A percentile compares a stretch with the other conserved stretches of the same genome.
Conservation (phyloP, 1,139 yeast species). For the Casaregolazyma lundiana region DNA sequence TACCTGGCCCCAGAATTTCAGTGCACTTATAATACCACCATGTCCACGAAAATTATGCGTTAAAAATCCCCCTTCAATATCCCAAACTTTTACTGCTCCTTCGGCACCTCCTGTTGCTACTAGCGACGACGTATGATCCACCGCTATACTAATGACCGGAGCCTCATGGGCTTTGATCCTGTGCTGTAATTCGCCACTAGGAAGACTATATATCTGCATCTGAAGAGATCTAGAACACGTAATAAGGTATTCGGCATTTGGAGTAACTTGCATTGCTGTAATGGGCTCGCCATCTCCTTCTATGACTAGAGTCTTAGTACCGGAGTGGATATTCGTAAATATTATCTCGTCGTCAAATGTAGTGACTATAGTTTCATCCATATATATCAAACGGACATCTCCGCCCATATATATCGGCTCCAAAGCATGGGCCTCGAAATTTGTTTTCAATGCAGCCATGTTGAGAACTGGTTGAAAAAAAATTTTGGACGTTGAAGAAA, state of each 20-base stretch:
- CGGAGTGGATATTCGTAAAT: slow-evolving; percentile 58
- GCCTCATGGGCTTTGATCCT: slow-evolving; percentile 51
- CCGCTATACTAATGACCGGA: slow-evolving; percentile 74
- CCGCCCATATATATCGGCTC: slow-evolving; percentile 86
- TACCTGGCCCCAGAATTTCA: slow-evolving; percentile 57
- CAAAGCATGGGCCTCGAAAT: slow-evolving; percentile 45
- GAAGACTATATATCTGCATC: slow-evolving; percentile 57
- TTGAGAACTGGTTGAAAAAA: neutral
- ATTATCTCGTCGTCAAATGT: slow-evolving; percentile 71
- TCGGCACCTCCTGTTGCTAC: slow-evolving; percentile 96
- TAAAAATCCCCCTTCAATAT: slow-evolving; percentile 77
- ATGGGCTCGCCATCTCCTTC: slow-evolving; percentile 85
- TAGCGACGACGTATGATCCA: slow-evolving; percentile 76
- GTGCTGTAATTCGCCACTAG: slow-evolving; percentile 29
- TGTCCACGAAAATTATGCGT: slow-evolving; percentile 94
- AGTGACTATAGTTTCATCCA: slow-evolving; percentile 68
- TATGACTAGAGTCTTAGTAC: slow-evolving; percentile 53
- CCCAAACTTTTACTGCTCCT: slow-evolving; percentile 90
- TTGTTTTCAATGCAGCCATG: slow-evolving; percentile 29
- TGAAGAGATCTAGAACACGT: slow-evolving; percentile 82
- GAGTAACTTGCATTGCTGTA: slow-evolving; percentile 70
- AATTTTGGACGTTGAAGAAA: neutral
- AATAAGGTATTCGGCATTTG: slow-evolving; percentile 67
- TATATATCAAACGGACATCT: slow-evolving; percentile 64
- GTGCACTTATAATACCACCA: slow-evolving; percentile 82